These are phyloP conservation scores for Coemansia sp. DNA, from an alignment of 192 early-diverging fungal genomes.

Conservation along the genomic window DNA sequence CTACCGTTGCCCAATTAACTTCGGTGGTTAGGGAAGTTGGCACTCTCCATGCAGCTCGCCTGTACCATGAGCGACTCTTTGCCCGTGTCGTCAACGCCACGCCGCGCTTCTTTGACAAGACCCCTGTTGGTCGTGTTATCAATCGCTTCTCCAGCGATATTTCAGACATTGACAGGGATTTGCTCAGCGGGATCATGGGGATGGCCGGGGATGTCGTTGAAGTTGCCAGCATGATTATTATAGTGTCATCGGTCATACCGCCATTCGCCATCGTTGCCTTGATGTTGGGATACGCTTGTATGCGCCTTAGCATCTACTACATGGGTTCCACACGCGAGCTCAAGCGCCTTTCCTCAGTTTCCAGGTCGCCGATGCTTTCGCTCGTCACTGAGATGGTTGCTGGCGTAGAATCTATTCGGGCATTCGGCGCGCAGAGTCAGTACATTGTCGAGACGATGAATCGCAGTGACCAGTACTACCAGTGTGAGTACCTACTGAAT, in stretches of 20 bases:
- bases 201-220: slow-evolving; percentile 53
- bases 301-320: slow-evolving; percentile 63
- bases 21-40: slow-evolving; percentile 33
- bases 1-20: neutral
- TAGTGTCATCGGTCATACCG: slow-evolving; percentile 63
- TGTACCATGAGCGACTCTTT: slow-evolving; percentile 47
- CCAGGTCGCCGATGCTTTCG: slow-evolving; percentile 66
- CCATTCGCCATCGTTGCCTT: slow-evolving; percentile 65
- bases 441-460: slow-evolving; percentile 31
- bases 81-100: slow-evolving; percentile 60
- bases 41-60: slow-evolving; percentile 37
- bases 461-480: slow-evolving; percentile 69
- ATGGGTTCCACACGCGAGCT: slow-evolving; percentile 73
- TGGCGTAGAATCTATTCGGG: slow-evolving; percentile 71
- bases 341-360: slow-evolving; percentile 75
- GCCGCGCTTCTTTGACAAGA: slow-evolving; percentile 86
- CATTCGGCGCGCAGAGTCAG: slow-evolving; percentile 65
- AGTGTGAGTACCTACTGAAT: slow-evolving; percentile 76
- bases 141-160: slow-evolving; percentile 91
- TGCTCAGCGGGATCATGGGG: slow-evolving; percentile 46
- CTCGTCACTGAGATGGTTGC: slow-evolving; percentile 71
- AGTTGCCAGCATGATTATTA: slow-evolving; percentile 53
- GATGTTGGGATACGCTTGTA: slow-evolving; percentile 57
- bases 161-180: slow-evolving; percentile 64
- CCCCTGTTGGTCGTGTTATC: slow-evolving; percentile 80